These are phyloP conservation scores for Rhynchospora breviuscula DNA, from an alignment of 176 grass and related monocot genomes.

Conservation along the genomic window DNA sequence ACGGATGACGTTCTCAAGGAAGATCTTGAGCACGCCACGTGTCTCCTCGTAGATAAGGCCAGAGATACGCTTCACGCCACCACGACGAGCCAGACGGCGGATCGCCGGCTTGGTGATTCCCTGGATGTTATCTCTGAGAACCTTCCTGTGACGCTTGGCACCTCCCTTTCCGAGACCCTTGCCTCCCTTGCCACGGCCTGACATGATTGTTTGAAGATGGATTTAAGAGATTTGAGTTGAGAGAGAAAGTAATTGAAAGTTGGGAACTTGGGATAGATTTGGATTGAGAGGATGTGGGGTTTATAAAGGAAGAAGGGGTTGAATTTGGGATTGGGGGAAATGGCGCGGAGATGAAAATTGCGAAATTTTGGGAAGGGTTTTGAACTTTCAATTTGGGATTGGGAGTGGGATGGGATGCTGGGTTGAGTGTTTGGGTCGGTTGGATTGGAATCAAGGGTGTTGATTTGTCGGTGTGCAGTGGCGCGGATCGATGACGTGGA, in stretches of 20 bases:
- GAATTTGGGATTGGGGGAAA: not conserved
- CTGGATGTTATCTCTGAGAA: constrained; percentile 90
- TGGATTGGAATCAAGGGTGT: constrained; percentile 12
- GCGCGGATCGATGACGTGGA: constrained; percentile 55
- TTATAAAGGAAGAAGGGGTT: constrained; percentile 17
- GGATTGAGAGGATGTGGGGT: not conserved
- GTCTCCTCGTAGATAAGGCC: constrained; percentile 96
- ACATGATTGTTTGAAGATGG: constrained; percentile 34
- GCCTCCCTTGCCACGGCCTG: constrained; percentile 73
- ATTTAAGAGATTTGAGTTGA: not conserved
- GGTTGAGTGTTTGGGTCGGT: not conserved
- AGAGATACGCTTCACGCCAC: constrained; percentile 86
- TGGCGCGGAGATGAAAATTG: constrained; percentile 24
- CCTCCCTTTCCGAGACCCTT: constrained; percentile 89
- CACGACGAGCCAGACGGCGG: constrained; percentile 58
- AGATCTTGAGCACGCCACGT: constrained; percentile 96
- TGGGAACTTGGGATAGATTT: not conserved
- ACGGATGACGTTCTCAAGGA: constrained; percentile 94
- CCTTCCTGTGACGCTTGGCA: constrained; percentile 87
- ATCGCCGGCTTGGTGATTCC: constrained; percentile 95
- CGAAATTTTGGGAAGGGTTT: constrained; percentile 16
- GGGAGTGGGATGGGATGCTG: constrained; percentile 39
- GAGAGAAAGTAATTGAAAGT: not conserved
- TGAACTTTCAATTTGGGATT: not conserved
- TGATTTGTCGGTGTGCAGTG: not conserved